Percentiles rank a stretch among this genome's conserved stretches.
These are phyloP conservation scores for Leccinum obscurum DNA, from an alignment of 768 basidiomycete genomes.

Conservation along the genomic window DNA sequence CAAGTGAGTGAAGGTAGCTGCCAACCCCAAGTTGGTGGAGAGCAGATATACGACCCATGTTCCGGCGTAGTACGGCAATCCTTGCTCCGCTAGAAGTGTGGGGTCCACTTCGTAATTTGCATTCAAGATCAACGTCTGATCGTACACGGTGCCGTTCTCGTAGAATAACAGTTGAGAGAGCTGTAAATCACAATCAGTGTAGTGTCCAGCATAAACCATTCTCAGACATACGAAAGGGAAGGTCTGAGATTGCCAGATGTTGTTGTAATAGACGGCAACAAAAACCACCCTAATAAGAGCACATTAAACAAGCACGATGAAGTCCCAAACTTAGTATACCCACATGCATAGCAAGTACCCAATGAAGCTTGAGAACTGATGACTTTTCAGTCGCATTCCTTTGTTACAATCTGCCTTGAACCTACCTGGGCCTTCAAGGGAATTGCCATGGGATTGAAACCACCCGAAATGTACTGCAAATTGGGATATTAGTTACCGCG, in stretches of 20 bases:
- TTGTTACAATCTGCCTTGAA: background rate
- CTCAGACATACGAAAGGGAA: constrained; percentile 56
- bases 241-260: constrained; percentile 57
- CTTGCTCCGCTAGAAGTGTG: constrained; percentile 45
- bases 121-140: constrained; percentile 55
- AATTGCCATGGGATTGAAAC: constrained; percentile 49
- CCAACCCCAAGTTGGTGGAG: constrained; percentile 31
- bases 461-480: constrained; percentile 25
- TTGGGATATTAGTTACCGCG: background rate
- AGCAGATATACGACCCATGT: constrained; percentile 25
- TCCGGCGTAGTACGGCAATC: constrained; percentile 32
- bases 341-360: constrained; percentile 56
- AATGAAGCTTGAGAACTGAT: constrained; percentile 44
- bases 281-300: constrained; percentile 32
- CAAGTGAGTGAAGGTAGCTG: constrained; percentile 54
- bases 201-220: background rate
- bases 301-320: background rate
- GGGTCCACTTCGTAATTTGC: constrained; percentile 51
- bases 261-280: constrained; percentile 41
- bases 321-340: constrained; percentile 8
- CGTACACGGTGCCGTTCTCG: constrained; percentile 50
- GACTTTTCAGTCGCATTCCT: background rate
- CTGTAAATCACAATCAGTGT: constrained; percentile 19
- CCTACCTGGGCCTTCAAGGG: constrained; percentile 51
- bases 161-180: constrained; percentile 53